phyloP scores from a whole-genome alignment of 2,329 filamentous ascomycete genomes.

The Fusarium mangiferae region DNA sequence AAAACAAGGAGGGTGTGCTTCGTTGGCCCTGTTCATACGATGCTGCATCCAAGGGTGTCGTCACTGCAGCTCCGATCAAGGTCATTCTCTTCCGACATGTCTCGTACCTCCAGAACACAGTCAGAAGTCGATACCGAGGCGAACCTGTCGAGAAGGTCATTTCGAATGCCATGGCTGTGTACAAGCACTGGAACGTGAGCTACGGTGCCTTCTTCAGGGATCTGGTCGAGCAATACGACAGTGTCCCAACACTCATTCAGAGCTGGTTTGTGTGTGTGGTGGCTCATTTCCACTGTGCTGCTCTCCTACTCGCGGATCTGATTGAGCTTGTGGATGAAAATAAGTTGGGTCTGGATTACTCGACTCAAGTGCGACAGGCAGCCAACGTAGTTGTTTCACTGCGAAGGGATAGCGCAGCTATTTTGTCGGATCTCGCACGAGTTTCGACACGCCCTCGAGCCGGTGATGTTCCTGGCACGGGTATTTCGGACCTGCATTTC shows the following conservation, averaged over 20 bases:
- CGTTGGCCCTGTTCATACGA: slow-evolving; percentile 66
- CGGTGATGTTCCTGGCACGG: slow-evolving; percentile 39
- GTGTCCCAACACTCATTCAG: slow-evolving; percentile 63
- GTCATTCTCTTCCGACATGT: slow-evolving; percentile 68
- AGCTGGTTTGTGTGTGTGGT: slow-evolving; percentile 69
- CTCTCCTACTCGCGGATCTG: slow-evolving; percentile 64
- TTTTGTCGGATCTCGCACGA: slow-evolving; percentile 60
- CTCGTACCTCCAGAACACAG: slow-evolving; percentile 63
- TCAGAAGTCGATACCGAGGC: slow-evolving; percentile 52
- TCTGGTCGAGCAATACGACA: slow-evolving; percentile 60
- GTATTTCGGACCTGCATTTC: slow-evolving; percentile 58
- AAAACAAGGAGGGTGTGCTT: slow-evolving; percentile 40
- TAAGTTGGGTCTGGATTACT: slow-evolving; percentile 41
- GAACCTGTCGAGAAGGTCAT: slow-evolving; percentile 60
- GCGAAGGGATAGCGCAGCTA: slow-evolving; percentile 55
- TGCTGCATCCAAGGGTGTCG: slow-evolving; percentile 60
- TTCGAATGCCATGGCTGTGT: slow-evolving; percentile 58
- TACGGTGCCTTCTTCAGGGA: slow-evolving; percentile 64
- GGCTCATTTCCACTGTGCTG: slow-evolving; percentile 68
- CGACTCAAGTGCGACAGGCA: slow-evolving; percentile 42
- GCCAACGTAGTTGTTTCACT: slow-evolving; percentile 53
- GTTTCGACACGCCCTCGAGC: slow-evolving; percentile 53
- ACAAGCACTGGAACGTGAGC: slow-evolving; percentile 64
- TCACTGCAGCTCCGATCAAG: slow-evolving; percentile 66
- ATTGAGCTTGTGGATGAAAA: slow-evolving; percentile 61